A percentile compares a stretch with the other conserved stretches of the same genome.
These are phyloP conservation scores for Citrus mangshanensis DNA, from an alignment of 345 rosid species.

Conservation along the genomic window DNA sequence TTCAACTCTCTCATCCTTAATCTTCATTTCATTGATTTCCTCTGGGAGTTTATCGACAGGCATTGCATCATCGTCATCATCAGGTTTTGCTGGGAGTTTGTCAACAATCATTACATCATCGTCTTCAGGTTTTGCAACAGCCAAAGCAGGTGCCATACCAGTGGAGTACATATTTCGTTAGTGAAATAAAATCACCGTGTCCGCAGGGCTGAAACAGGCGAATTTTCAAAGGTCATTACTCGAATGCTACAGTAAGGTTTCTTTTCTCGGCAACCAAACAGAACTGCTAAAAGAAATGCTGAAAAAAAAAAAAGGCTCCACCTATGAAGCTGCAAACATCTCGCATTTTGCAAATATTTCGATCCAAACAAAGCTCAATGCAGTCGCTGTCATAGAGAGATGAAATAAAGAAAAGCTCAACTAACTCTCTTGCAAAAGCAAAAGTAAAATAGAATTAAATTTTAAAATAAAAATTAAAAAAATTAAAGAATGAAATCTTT, in stretches of 20 bases:
- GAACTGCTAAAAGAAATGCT: neutral
- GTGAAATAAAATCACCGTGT: neutral
- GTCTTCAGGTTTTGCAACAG: constrained; percentile 1
- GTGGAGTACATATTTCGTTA: constrained; percentile 8
- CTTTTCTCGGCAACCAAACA: constrained; percentile 20
- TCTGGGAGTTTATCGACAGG: constrained; percentile 19
- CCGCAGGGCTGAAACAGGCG: neutral
- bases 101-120: too few species aligned
- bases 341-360: constrained; percentile 18
- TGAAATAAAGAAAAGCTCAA: constrained; percentile 9
- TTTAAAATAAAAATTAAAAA: too few species aligned
- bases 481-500: neutral
- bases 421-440: constrained; percentile 11
- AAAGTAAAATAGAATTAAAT: neutral
- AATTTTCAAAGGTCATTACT: too few species aligned
- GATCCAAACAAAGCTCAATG: constrained; percentile 4
- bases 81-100: too few species aligned
- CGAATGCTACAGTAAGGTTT: neutral
- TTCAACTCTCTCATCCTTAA: constrained; percentile 19
- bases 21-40: constrained; percentile 19
- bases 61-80: constrained; percentile 11
- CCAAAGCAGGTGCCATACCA: constrained; percentile 10
- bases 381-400: neutral
- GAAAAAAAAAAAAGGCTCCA: neutral
- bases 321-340: neutral